These are phyloP conservation scores for Solanum chacoense DNA, from an alignment of 305 asterid species.

Conservation along the genomic window DNA sequence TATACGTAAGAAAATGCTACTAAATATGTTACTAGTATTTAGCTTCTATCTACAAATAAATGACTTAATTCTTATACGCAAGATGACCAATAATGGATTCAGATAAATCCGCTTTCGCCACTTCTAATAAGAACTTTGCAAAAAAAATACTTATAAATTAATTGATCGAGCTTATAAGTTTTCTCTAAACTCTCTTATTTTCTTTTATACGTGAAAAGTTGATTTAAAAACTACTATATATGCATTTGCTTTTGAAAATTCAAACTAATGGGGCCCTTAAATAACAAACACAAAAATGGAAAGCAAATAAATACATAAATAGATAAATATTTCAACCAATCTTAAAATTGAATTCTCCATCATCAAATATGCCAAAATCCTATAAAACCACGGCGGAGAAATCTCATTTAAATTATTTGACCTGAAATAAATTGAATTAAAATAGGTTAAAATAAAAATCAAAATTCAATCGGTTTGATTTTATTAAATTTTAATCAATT, in stretches of 20 bases:
- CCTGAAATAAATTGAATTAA: background rate
- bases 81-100: background rate
- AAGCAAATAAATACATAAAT: background rate
- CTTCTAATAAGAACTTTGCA: background rate
- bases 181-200: background rate
- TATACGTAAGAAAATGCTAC: background rate
- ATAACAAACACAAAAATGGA: background rate
- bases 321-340: background rate
- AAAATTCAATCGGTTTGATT: background rate
- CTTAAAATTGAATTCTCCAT: background rate
- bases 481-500: background rate
- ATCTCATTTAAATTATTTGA: background rate
- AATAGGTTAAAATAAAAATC: background rate
- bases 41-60: background rate
- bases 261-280: background rate
- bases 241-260: background rate
- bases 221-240: background rate
- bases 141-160: background rate
- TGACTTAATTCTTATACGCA: background rate
- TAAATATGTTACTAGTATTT: background rate
- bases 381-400: background rate
- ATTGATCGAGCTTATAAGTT: background rate
- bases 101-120: background rate
- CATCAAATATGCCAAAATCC: background rate
- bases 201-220: background rate